phyloP scores from a whole-genome alignment of 768 basidiomycete species.

The Suillus subaureus region DNA sequence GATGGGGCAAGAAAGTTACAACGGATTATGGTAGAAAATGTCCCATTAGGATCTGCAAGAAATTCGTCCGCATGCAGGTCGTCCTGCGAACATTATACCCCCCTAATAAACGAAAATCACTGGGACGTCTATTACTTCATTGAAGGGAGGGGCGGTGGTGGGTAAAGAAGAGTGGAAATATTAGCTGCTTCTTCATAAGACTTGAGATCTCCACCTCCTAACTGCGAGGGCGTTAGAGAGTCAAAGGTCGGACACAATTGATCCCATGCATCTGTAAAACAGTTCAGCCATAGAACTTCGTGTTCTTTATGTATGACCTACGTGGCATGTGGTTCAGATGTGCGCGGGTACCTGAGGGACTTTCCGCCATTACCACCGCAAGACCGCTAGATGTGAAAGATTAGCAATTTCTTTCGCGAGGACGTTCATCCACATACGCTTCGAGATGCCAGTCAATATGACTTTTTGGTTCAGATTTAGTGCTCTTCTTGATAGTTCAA shows the following conservation, averaged over 20 bases:
- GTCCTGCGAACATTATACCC: not conserved
- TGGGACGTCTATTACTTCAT: no score
- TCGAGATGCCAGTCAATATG: conserved; percentile 26
- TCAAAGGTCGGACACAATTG: conserved; percentile 27
- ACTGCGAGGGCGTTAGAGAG: conserved; percentile 20
- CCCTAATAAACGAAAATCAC: not conserved
- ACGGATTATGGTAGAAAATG: not conserved
- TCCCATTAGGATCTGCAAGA: not conserved
- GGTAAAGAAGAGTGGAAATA: conserved; percentile 20
- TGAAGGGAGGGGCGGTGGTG: not conserved
- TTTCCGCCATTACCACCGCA: conserved; percentile 33
- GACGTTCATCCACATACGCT: conserved; percentile 10
- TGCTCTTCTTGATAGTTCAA: not conserved
- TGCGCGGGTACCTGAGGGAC: conserved; percentile 12
- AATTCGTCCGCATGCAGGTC: not conserved
- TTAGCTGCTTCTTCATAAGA: conserved; percentile 22
- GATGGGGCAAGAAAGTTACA: not conserved
- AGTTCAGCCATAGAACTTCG: not conserved
- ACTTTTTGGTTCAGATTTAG: conserved; percentile 9
- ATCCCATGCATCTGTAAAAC: conserved; percentile 24
- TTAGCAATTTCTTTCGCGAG: not conserved
- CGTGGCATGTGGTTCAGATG: not conserved
- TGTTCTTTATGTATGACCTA: not conserved
- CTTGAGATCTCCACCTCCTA: conserved; percentile 20
- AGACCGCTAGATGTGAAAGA: conserved; percentile 23